Evolutionary conservation across 371 early-diverging fungal species (phyloP), one percentile per base, ranked within the genome.

Genomic region (Amoeboradix gromovi): DNA sequence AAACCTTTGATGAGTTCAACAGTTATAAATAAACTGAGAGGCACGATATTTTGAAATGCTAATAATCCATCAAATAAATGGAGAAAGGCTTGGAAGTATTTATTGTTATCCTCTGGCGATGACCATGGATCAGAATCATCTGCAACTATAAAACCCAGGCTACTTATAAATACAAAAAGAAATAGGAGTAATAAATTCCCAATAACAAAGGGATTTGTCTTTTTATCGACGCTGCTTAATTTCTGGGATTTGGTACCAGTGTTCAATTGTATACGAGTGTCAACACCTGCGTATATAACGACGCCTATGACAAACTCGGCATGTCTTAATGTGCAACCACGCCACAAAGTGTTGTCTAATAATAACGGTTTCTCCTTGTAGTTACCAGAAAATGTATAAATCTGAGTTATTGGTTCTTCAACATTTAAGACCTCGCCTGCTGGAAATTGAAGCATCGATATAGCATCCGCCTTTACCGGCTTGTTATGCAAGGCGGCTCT

Each of bases 21-120:
- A 22, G 88, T 90, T 31, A 98, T 90, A 76, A 91, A 94, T 0
- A 98, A 82, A 0, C 94, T 90, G 66, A 98, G 88, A 0, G 98
- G 98, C 69, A 98, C 88, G 71, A 98, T 85, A 73, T 90, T 91
- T 73, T 93, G 92, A 71, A 92, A 88, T 70, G 91, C 85, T 71
- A 94, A 89, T 77, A 94, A 75, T 71, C 77, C 75, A 65, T 71
- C 30, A 66, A 69, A 22, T 1, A 70, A 31, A 71, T 79, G 78
- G 69, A 82, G 80, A 0, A 72, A 68, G 17, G 72, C 67, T 31
- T 67, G 66, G 30, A 72, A 32, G 66, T 67, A 68, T 29, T 71
- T 30, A n/a, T n/a, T n/a, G 31, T 29, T 28, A 2, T 68, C 73
- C 1, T 66, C 29, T 66, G 68, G 65, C 29, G 1, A 5, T 16